A percentile compares a stretch with the other conserved stretches of the same genome.
phyloP scores from a whole-genome alignment of 768 basidiomycete species.

The Boletus sp. region DNA sequence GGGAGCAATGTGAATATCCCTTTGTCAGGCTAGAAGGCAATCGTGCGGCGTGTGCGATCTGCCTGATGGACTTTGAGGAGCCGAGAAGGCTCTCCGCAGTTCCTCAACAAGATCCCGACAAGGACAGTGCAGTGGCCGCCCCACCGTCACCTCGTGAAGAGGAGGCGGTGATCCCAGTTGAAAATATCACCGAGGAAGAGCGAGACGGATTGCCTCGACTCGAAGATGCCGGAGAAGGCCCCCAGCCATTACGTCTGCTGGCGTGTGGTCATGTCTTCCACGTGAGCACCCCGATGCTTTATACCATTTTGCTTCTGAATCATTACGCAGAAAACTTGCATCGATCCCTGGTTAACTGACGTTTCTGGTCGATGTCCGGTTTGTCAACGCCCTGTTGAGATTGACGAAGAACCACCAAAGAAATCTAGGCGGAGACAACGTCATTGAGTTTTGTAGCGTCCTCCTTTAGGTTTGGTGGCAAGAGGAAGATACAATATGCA shows the following conservation, averaged over 20 bases:
- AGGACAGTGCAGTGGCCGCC: constrained; percentile 8
- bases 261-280: constrained; percentile 89
- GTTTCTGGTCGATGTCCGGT: constrained; percentile 87
- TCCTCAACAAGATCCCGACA: constrained; percentile 31
- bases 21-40: constrained; percentile 82
- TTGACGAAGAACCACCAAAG: constrained; percentile 38
- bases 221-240: constrained; percentile 70
- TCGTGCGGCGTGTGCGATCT: constrained; percentile 82
- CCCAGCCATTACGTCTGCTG: constrained; percentile 73
- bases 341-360: constrained; percentile 86
- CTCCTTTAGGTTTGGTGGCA: constrained; percentile 3
- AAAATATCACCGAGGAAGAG: constrained; percentile 41
- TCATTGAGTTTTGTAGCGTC: constrained; percentile 13
- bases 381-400: constrained; percentile 74
- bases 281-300: constrained; percentile 44
- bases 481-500: constrained; percentile 27
- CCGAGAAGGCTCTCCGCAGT: constrained; percentile 42
- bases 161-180: constrained; percentile 32
- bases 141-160: constrained; percentile 16
- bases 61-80: constrained; percentile 82
- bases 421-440: constrained; percentile 27
- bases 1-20: constrained; percentile 75
- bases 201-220: constrained; percentile 48
- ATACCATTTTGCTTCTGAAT: neutral
- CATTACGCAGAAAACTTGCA: constrained; percentile 67